phyloP scores from a whole-genome alignment of 306 rosid genomes.

The Casuarina glauca region DNA sequence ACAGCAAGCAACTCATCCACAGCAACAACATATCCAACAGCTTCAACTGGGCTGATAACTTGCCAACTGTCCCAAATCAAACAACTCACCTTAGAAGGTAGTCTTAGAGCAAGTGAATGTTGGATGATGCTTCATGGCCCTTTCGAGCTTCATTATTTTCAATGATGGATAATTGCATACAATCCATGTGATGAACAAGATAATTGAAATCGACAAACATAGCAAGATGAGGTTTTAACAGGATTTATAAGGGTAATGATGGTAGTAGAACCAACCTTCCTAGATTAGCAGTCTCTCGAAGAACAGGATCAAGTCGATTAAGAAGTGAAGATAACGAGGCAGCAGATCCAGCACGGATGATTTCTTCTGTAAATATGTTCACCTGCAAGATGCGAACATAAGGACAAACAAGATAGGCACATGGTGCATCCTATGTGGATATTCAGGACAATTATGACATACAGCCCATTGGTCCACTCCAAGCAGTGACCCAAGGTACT shows the following conservation, averaged over 20 bases:
- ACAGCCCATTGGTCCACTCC: conserved; percentile 93
- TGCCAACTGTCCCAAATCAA: conserved; percentile 81
- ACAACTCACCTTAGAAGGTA: conserved; percentile 40
- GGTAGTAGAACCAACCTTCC: conserved; percentile 66
- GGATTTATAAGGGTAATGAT: conserved; percentile 17
- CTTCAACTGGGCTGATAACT: conserved; percentile 93
- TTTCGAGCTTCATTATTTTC: conserved; percentile 8
- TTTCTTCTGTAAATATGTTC: conserved; percentile 94
- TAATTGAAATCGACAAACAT: not conserved
- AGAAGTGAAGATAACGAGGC: conserved; percentile 89
- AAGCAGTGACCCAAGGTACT: conserved; percentile 89
- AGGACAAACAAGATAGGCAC: conserved; percentile 30
- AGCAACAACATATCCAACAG: conserved; percentile 78
- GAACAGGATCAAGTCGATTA: conserved; percentile 88
- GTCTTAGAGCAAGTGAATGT: not conserved
- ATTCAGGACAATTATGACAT: conserved; percentile 34
- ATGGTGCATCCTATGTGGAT: not conserved
- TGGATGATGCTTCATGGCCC: not conserved
- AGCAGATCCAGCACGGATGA: conserved; percentile 97
- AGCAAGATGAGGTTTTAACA: conserved; percentile 27
- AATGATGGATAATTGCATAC: not conserved
- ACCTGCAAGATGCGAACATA: conserved; percentile 61
- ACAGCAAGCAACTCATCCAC: conserved; percentile 91
- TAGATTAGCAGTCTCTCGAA: conserved; percentile 85
- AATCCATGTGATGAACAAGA: not conserved